Base-by-base conservation (phyloP, 805 yeast species). In the Yarrowia porcina region DNA sequence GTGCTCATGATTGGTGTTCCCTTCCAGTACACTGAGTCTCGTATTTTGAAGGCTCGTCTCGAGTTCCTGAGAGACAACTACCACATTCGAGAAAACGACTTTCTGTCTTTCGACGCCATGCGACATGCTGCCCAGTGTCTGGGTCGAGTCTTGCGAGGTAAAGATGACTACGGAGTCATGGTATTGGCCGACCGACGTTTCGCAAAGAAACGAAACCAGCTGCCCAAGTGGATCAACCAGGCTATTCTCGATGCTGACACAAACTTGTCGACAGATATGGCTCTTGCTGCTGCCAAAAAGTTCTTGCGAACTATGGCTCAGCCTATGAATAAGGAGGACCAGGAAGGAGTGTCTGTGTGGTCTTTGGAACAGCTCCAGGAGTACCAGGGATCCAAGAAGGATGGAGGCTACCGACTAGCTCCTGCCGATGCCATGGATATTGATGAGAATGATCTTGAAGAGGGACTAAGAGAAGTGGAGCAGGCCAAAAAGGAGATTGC, bases 1-100 rank as follows among this genome's bases (percentile, higher is more conserved):
- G 99, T 94, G 65, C 79, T 94, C 65, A 93, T 94, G 97, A 93
- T 94, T 75, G 99, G 99, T 67, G 96, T 94, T 67, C 99, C 99
- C 0, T 94, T 94, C 81, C 99, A 94, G 80, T 94, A 94, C 74
- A 94, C 99, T 0, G 99, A 94, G 72, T 92, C 97, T 4, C 85
- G 98, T 71, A 94, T 94, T 67, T 79, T 94, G 69, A 94, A 94
- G 69, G 99, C 99, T 0, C 82, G 99, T 59, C 78, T 94, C 47
- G 99, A 94, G 75, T 94, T 94, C 70, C 75, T 94, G 73, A 80
- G 98, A 67, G 98, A 94, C 72, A 92, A 91, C 70, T 93, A 84
- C 73, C 96, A 91, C 69, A 93, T 94, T 63, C 82, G 90, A 66
- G 99, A 94, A 70, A 91, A 90, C 71, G 99, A 94, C 70, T 94